These are phyloP conservation scores for Tulasnella sp. DNA, from an alignment of 768 basidiomycete genomes.

Conservation along the genomic window DNA sequence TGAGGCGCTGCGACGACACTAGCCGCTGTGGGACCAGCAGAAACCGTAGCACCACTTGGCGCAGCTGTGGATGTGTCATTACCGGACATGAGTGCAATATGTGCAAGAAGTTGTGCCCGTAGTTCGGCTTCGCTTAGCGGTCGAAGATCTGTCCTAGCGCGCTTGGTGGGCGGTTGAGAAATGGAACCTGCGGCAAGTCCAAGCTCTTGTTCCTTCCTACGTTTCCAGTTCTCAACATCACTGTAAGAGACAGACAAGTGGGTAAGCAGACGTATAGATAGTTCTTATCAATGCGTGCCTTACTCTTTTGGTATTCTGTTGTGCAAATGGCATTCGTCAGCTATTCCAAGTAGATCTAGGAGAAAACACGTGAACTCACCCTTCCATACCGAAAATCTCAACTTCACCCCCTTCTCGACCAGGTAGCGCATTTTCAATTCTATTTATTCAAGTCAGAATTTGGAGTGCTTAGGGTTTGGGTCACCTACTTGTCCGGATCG, in stretches of 20 bases:
- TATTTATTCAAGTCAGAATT: conserved; percentile 43
- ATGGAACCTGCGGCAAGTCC: conserved; percentile 83
- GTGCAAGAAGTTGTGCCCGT: conserved; percentile 80
- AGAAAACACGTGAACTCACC: conserved; percentile 42
- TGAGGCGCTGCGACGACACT: conserved; percentile 73
- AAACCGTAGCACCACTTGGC: conserved; percentile 45
- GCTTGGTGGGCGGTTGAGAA: conserved; percentile 77
- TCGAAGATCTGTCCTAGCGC: conserved; percentile 75
- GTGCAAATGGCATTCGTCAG: conserved; percentile 43
- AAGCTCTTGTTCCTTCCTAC: conserved; percentile 91
- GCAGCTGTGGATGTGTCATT: conserved; percentile 39
- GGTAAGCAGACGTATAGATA: too few species aligned
- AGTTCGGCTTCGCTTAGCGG: conserved; percentile 82
- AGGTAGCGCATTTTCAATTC: conserved; percentile 94
- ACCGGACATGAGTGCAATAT: conserved; percentile 87
- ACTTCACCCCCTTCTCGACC: conserved; percentile 98
- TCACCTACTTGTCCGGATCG: conserved; percentile 84
- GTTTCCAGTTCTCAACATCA: conserved; percentile 94
- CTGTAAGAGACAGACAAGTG: neutral
- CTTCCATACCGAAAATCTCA: conserved; percentile 99
- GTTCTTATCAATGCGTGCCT: neutral
- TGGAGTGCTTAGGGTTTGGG: conserved; percentile 27
- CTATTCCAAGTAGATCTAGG: neutral
- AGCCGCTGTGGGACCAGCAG: conserved; percentile 47
- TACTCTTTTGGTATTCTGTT: conserved; percentile 29